Evolutionary conservation across 345 rosid genomes (phyloP).

Genomic region (Salix dunnii): DNA sequence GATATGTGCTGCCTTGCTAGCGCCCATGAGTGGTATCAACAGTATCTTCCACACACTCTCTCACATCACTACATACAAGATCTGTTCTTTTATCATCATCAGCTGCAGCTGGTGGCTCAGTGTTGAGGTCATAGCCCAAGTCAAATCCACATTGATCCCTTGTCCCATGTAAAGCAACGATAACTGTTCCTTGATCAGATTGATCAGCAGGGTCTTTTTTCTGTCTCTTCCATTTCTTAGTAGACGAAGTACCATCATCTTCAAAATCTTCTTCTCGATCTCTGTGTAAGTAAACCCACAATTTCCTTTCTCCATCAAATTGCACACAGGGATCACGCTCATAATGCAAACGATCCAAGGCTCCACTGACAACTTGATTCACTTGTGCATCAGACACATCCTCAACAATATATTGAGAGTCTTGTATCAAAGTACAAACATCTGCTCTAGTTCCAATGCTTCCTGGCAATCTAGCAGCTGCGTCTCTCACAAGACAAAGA

Average conservation of each 20-base stretch:
- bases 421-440: conserved; percentile 95
- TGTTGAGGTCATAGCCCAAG: conserved; percentile 62
- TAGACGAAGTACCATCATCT: conserved; percentile 99
- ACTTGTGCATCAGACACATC: conserved; percentile 91
- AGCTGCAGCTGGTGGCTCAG: conserved; percentile 44
- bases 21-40: conserved; percentile 39
- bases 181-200: conserved; percentile 65
- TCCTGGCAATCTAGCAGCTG: conserved; percentile 95
- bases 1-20: conserved; percentile 35
- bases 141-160: conserved; percentile 65
- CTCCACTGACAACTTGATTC: conserved; percentile 96
- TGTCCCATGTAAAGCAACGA: conserved; percentile 56
- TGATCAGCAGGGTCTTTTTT: conserved; percentile 86
- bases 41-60: conserved; percentile 53
- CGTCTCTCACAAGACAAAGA: conserved; percentile 97
- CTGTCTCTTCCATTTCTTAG: conserved; percentile 99
- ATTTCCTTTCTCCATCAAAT: conserved; percentile 83
- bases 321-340: conserved; percentile 99
- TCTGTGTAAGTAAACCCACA: conserved; percentile 95
- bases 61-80: conserved; percentile 31
- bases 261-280: conserved; percentile 99
- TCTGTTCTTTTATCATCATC: conserved; percentile 50
- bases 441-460: conserved; percentile 99
- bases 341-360: conserved; percentile 96
- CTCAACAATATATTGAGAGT: conserved; percentile 87